Conservation (phyloP, 371 early-diverging fungal genomes). For the Haplosporangium sp. region DNA sequence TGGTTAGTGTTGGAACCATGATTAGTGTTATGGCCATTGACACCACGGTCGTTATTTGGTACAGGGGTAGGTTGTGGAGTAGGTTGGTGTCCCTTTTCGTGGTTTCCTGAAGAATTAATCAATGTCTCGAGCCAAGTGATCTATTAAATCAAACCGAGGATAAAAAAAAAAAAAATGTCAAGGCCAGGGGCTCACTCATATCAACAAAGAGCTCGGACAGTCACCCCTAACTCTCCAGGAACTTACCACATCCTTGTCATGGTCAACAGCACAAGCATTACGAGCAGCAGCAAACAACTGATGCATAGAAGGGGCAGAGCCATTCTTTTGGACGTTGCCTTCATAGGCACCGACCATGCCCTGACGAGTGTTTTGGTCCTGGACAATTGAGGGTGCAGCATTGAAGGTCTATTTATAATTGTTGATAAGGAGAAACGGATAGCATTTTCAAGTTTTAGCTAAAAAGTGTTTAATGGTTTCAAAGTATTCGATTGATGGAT, state of each 20-base stretch:
- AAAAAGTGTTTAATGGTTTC: no score
- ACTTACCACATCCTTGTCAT: constrained; percentile 57
- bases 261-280: constrained; percentile 57
- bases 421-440: background rate
- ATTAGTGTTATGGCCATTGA: background rate
- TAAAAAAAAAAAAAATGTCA: no score
- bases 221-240: background rate
- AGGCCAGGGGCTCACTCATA: no score
- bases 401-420: constrained; percentile 40
- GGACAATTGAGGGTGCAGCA: constrained; percentile 49
- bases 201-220: no score
- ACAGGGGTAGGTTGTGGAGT: constrained; percentile 21
- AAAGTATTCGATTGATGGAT: no score
- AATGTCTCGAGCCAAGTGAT: constrained; percentile 55
- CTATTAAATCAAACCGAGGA: constrained; percentile 5
- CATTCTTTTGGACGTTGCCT: constrained; percentile 32
- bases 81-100: constrained; percentile 28
- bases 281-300: constrained; percentile 58
- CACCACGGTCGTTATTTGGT: background rate
- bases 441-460: no score
- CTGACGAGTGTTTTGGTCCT: constrained; percentile 48
- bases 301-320: constrained; percentile 42
- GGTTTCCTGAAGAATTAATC: constrained; percentile 37
- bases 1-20: background rate
- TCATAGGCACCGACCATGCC: constrained; percentile 42